phyloP scores from a whole-genome alignment of 2,329 filamentous ascomycete species.

The Trichoderma pleuroti region DNA sequence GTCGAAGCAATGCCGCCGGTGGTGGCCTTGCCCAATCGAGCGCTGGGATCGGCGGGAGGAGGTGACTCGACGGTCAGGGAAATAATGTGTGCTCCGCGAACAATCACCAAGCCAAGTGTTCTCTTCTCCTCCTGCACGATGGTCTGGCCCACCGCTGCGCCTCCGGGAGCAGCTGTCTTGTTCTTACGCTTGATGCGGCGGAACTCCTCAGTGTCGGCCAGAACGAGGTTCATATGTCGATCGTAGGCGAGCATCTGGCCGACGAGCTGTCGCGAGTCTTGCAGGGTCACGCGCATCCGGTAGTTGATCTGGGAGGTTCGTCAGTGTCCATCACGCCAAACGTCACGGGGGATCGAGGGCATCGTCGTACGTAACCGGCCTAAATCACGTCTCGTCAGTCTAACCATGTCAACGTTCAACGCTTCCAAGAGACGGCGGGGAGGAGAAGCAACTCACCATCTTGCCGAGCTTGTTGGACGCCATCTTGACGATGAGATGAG shows the following conservation, averaged over 20 bases:
- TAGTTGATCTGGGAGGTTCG: slow-evolving; percentile 78
- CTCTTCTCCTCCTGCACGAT: slow-evolving; percentile 95
- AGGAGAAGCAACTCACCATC: slow-evolving; percentile 65
- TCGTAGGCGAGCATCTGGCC: slow-evolving; percentile 98
- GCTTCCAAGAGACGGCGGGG: slow-evolving; percentile 32
- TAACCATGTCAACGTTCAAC: slow-evolving; percentile 60
- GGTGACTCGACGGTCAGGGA: slow-evolving; percentile 94
- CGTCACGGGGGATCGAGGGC: slow-evolving; percentile 29
- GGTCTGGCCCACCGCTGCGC: slow-evolving; percentile 58
- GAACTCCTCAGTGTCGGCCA: slow-evolving; percentile 98
- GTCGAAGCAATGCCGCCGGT: slow-evolving; percentile 66
- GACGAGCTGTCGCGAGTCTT: slow-evolving; percentile 93
- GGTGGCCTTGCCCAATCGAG: slow-evolving; percentile 76
- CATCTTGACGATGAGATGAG: slow-evolving; percentile 15
- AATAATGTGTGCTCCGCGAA: slow-evolving; percentile 91
- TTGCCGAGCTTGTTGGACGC: slow-evolving; percentile 84
- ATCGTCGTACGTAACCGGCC: slow-evolving; percentile 66
- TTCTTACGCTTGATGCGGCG: slow-evolving; percentile 82
- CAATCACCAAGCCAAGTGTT: slow-evolving; percentile 90
- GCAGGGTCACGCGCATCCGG: slow-evolving; percentile 94
- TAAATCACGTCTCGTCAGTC: slow-evolving; percentile 45
- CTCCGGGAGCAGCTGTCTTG: slow-evolving; percentile 64
- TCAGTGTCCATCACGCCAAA: slow-evolving; percentile 17
- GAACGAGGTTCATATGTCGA: slow-evolving; percentile 99
- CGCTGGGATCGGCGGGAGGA: slow-evolving; percentile 87